phyloP scores from a whole-genome alignment of 345 rosid species.

The Populus nigra region DNA sequence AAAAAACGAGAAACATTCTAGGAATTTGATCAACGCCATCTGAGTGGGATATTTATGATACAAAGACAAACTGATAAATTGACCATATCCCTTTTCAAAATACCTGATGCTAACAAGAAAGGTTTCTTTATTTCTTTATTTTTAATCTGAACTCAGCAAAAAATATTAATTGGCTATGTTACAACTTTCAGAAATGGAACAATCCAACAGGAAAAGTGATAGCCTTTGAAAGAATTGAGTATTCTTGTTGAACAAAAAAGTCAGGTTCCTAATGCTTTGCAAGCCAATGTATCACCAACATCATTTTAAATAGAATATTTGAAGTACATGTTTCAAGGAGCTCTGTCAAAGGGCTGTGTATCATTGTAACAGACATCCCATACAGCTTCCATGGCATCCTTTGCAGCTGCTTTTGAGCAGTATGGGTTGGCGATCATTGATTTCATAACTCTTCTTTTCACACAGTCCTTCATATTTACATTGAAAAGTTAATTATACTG shows the following conservation, averaged over 20 bases:
- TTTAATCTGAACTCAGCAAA: not conserved
- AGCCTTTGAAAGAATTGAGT: not conserved
- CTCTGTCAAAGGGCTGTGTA: constrained; percentile 89
- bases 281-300: not conserved
- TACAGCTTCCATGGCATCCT: constrained; percentile 84
- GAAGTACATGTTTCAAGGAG: constrained; percentile 51
- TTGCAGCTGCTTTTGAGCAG: constrained; percentile 78
- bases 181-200: not conserved
- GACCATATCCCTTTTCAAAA: not conserved
- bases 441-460: constrained; percentile 80
- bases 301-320: not conserved
- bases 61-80: not conserved
- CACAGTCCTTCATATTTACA: constrained; percentile 62
- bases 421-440: constrained; percentile 63
- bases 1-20: no score
- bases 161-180: not conserved
- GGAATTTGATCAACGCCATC: no score
- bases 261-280: not conserved
- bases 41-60: no score
- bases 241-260: not conserved
- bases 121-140: not conserved
- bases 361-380: constrained; percentile 98
- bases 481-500: not conserved
- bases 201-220: not conserved
- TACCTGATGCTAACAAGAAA: not conserved